Percentiles rank a stretch among this genome's conserved stretches.
Conservation (phyloP, 1,284 basidiomycete genomes). For the Fereydounia khargensis region DNA sequence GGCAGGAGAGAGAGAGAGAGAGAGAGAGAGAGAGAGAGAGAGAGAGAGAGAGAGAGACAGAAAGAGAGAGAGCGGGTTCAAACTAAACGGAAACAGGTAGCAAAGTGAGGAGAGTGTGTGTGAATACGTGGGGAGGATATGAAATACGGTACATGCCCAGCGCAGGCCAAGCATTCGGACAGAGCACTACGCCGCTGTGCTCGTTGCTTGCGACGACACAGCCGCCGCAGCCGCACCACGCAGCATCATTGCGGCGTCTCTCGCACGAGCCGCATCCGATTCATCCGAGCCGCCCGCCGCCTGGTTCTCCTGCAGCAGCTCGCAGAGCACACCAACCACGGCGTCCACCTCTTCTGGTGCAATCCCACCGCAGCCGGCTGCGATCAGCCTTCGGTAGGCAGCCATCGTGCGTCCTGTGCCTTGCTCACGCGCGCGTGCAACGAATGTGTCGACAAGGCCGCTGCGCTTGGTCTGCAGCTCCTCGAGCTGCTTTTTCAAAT, state of each 20-base stretch:
- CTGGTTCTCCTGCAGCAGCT: slow-evolving; percentile 43
- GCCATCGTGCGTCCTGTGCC: slow-evolving; percentile 51
- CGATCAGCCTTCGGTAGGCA: slow-evolving; percentile 53
- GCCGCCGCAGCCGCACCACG: slow-evolving; percentile 34
- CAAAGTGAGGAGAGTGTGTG: too few relatives aligned
- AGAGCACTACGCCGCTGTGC: too few relatives aligned
- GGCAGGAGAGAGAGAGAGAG: too few relatives aligned
- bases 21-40: too few relatives aligned
- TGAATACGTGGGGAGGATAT: too few relatives aligned
- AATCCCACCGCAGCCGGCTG: slow-evolving; percentile 52
- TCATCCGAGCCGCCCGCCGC: slow-evolving; percentile 4
- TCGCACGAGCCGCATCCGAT: slow-evolving; percentile 14
- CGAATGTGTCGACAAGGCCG: slow-evolving; percentile 30
- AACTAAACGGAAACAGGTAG: too few relatives aligned
- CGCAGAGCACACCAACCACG: slow-evolving; percentile 52
- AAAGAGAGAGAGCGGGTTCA: too few relatives aligned
- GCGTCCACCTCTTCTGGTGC: slow-evolving; percentile 52
- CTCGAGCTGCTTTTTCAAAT: slow-evolving; percentile 28
- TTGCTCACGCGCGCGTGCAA: slow-evolving; percentile 37
- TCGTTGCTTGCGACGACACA: too few relatives aligned
- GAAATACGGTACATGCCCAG: too few relatives aligned
- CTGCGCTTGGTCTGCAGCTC: slow-evolving; percentile 23
- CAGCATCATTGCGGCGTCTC: slow-evolving; percentile 31
- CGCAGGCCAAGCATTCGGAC: too few relatives aligned
- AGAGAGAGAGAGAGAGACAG: too few relatives aligned